Percentiles rank a stretch among this genome's conserved stretches.
phyloP scores from a whole-genome alignment of 352 stramenopile species.

The Phytophthora kernoviae region DNA sequence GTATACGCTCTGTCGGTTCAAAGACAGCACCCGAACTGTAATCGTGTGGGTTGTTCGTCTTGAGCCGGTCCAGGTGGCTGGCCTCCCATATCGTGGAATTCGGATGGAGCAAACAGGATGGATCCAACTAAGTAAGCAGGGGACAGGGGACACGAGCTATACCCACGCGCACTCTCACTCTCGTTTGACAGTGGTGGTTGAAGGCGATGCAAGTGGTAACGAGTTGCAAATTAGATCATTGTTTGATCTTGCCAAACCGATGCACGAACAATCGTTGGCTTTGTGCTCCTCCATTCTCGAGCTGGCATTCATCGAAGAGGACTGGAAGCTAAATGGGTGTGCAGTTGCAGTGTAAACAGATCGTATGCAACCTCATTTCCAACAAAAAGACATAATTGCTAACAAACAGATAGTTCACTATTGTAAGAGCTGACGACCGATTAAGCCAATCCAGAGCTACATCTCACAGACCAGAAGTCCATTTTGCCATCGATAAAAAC shows the following conservation, averaged over 20 bases:
- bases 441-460: too few species aligned
- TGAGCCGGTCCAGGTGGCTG: slow-evolving; percentile 38
- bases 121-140: slow-evolving; percentile 5
- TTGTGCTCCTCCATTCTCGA: slow-evolving; percentile 28
- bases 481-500: too few species aligned
- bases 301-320: slow-evolving; percentile 39
- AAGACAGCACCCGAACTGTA: slow-evolving; percentile 35
- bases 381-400: too few species aligned
- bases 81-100: slow-evolving; percentile 20
- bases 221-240: slow-evolving; percentile 27
- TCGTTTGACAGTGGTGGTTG: slow-evolving; percentile 36
- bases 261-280: slow-evolving; percentile 28
- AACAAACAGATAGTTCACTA: too few species aligned
- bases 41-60: slow-evolving; percentile 39
- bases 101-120: slow-evolving; percentile 29
- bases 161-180: slow-evolving; percentile 50
- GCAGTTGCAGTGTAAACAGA: too few species aligned
- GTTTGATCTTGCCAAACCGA: slow-evolving; percentile 27
- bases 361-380: not conserved
- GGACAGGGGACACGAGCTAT: not conserved
- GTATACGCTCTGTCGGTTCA: slow-evolving; percentile 35
- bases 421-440: too few species aligned
- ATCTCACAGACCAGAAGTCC: too few species aligned
- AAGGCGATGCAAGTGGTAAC: slow-evolving; percentile 33
- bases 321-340: slow-evolving; percentile 26